Evolutionary conservation across 345 rosid genomes (phyloP).

Genomic region (Eucalyptus sp.): DNA sequence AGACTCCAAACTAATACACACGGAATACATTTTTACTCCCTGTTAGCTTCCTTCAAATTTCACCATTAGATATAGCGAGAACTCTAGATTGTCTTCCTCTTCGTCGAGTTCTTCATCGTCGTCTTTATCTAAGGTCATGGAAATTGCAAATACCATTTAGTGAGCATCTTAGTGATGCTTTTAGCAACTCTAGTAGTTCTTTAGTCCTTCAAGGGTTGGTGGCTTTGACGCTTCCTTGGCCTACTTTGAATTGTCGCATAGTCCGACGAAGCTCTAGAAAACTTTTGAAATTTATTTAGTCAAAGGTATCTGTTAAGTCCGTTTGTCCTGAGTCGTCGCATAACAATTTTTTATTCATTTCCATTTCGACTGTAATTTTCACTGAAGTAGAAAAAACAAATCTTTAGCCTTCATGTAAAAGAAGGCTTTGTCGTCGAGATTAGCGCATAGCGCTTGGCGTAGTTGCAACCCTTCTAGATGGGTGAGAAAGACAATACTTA

Average conservation of each 20-base stretch:
- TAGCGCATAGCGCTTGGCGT: too few species aligned
- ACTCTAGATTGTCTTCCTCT: too few species aligned
- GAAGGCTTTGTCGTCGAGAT: too few species aligned
- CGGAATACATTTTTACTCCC: too few species aligned
- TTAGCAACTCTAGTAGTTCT: neutral
- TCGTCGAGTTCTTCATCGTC: neutral
- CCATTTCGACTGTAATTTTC: neutral
- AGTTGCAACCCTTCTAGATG: neutral
- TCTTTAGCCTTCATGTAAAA: neutral
- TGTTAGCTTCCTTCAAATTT: too few species aligned
- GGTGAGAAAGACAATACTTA: neutral
- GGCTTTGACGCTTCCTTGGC: neutral
- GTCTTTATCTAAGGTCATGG: neutral
- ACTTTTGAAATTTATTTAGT: neutral
- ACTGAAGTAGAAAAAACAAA: neutral
- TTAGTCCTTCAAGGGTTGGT: neutral
- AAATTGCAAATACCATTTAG: neutral
- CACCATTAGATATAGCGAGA: fast-evolving
- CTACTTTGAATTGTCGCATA: neutral
- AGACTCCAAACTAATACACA: too few species aligned
- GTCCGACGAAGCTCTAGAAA: neutral
- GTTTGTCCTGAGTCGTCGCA: neutral
- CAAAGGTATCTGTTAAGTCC: neutral
- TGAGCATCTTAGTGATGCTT: neutral
- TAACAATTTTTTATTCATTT: neutral